Evolutionary conservation across 345 rosid genomes (phyloP), one percentile per base, ranked within the genome.

Genomic region (Mangifera indica): DNA sequence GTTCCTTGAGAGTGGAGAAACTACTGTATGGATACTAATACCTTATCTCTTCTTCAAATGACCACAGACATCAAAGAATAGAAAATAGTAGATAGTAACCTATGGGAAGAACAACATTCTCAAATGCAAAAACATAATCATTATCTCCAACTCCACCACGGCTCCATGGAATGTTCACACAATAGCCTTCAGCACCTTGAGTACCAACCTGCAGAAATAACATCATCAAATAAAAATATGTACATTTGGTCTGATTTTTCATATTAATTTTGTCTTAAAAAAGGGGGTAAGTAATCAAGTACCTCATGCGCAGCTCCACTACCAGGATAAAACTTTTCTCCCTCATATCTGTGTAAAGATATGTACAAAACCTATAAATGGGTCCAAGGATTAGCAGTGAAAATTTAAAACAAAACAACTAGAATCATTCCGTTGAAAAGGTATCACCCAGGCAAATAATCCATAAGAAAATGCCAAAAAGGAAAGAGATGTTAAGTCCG

Each of bases 141-240:
- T 88, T 85, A 80, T 95, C 99, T 21, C 99, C 97, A 69, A 95
- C 93, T 74, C 96, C 98, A 45, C 96, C 89, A 29, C 96, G 81
- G 72, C 91, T 92, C 99, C 99, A 95, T n/a, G 99, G 99, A 71
- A 95, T 68, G 82, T 95, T 92, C 56, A 92, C 97, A 52, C 99
- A 95, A 72, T 83, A 89, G 51, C 99, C 99, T 83, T 92, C 98
- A 63, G 93, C 99, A 58, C 96, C 99, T 17, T 82, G 80, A 49
- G 75, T 77, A 77, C 99, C 99, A 78, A 91, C 87, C 99, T 95
- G 77, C 71, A 78, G 32, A 73, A 73, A 63, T 65, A 49, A 70
- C 61, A 71, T 20, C 60, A 46, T 5, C 48, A 68, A 69, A 72
- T 34, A 77, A 22, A 76, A 48, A n/a, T 58, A 53, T 7, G 11